Evolutionary conservation across 441 rosid species (phyloP), one percentile per base, ranked within the genome.

Genomic region (Populus hybrid): DNA sequence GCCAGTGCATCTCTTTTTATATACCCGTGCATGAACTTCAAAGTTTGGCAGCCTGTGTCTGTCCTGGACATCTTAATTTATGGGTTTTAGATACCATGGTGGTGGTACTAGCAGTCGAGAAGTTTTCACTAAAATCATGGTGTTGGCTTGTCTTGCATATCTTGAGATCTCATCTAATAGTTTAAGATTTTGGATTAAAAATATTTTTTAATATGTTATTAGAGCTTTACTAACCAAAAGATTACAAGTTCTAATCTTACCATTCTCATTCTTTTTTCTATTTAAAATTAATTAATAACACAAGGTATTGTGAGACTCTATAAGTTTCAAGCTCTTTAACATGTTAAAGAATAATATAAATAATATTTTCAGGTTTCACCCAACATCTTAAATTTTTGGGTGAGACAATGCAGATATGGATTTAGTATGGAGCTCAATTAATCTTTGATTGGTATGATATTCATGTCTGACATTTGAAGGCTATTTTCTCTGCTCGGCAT

Each of bases 281-380:
- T 5, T 46, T 46, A 46, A 46, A 46, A 46, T 14, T 46, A 46
- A 14, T 4, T 12, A 16, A 46, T 46, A 46, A 46, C 2, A 46
- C 2, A 46, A 14, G 0, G 0, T 46, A 46, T 0, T 46, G 19
- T 46, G 0, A 46, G 0, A 46, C 2, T 4, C 0, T 38, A 0
- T 14, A 46, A 1, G 0, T 46, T 46, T 5, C 2, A 46, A 46
- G 7, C 0, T 0, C 12, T 46, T 14, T 46, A 0, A 46, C 18
- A 14, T 46, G 0, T 46, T 46, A 14, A 0, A 46, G 7, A 46
- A 46, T 14, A 46, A 46, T 46, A 46, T 46, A 46, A 46, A 14
- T 14, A 46, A 46, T 1, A 46, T 46, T 0, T 4, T 46, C 0
- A 0, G 6, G 2, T 4, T 14, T 46, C 16, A 14, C 57, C 1